A percentile compares a stretch with the other conserved stretches of the same genome.
These are phyloP conservation scores for Pleurotus giganteus DNA, from an alignment of 768 basidiomycete genomes.

Conservation along the genomic window DNA sequence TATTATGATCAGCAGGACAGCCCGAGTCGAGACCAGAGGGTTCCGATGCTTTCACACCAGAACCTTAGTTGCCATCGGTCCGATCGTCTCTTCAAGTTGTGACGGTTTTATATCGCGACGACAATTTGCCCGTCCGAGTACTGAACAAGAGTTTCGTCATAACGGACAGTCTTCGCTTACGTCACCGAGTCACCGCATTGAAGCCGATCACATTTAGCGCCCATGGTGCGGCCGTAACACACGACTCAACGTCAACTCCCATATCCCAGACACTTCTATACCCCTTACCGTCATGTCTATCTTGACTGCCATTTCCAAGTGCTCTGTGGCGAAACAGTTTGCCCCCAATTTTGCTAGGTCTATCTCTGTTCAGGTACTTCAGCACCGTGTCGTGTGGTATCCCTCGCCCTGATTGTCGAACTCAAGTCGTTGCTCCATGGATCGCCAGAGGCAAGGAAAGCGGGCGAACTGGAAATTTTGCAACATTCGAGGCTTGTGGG, in stretches of 20 bases:
- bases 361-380: slow-evolving; percentile 62
- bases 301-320: slow-evolving; percentile 30
- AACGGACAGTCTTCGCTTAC: slow-evolving; percentile 30
- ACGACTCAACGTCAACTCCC: background rate
- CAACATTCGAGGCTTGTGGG: slow-evolving; percentile 91
- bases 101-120: too few relatives aligned
- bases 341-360: slow-evolving; percentile 36
- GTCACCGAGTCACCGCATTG: slow-evolving; percentile 18
- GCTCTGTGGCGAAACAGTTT: slow-evolving; percentile 22
- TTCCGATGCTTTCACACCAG: too few relatives aligned
- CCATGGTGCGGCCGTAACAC: background rate
- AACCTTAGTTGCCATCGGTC: too few relatives aligned
- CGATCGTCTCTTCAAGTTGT: too few relatives aligned
- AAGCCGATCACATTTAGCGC: slow-evolving; percentile 8
- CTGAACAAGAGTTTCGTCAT: too few relatives aligned
- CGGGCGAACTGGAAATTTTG: slow-evolving; percentile 69
- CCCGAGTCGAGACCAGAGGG: too few relatives aligned
- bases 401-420: slow-evolving; percentile 21
- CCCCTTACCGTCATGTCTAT: slow-evolving; percentile 19
- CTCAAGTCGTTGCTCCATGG: slow-evolving; percentile 85
- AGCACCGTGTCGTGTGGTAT: background rate
- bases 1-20: too few relatives aligned
- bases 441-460: slow-evolving; percentile 85
- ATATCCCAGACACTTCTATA: slow-evolving; percentile 11
- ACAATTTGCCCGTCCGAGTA: too few relatives aligned